Percentiles rank a stretch among this genome's conserved stretches.
Evolutionary conservation across 495 filamentous ascomycete species (phyloP).

Genomic region (Hypoxylon fuscum): DNA sequence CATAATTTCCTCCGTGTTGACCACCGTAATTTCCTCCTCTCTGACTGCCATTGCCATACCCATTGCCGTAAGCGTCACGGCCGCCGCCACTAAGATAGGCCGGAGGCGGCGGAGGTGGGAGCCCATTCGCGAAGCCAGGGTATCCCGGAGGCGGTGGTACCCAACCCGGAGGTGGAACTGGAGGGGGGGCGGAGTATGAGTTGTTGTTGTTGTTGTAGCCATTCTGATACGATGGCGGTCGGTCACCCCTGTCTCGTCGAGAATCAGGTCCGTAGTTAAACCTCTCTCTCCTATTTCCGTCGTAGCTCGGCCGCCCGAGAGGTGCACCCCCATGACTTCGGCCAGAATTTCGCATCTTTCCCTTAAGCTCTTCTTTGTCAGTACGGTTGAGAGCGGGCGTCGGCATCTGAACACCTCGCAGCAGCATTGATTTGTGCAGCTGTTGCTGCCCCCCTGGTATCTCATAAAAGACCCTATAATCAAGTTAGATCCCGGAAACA

Average conservation of each 20-base stretch:
- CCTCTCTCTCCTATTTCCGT: slow-evolving; percentile 44
- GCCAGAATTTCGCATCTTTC: slow-evolving; percentile 68
- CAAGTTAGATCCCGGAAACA: slow-evolving; percentile 45
- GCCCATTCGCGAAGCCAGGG: slow-evolving; percentile 53
- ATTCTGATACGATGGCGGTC: slow-evolving; percentile 37
- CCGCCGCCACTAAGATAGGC: slow-evolving; percentile 38
- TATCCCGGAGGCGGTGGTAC: slow-evolving; percentile 55
- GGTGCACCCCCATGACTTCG: slow-evolving; percentile 57
- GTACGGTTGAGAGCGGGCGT: slow-evolving; percentile 72
- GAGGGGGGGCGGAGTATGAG: slow-evolving; percentile 40
- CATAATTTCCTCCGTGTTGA: slow-evolving; percentile 29
- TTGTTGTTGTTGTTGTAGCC: slow-evolving; percentile 41
- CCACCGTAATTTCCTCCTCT: not conserved
- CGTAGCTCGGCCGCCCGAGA: slow-evolving; percentile 46
- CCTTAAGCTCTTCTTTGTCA: slow-evolving; percentile 76
- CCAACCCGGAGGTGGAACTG: slow-evolving; percentile 50
- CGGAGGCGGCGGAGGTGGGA: slow-evolving; percentile 58
- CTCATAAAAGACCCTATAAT: slow-evolving; percentile 77
- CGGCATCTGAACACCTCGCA: slow-evolving; percentile 80
- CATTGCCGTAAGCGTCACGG: slow-evolving; percentile 43
- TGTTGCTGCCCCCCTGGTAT: slow-evolving; percentile 74
- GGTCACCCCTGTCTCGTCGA: slow-evolving; percentile 32
- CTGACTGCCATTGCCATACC: slow-evolving; percentile 35
- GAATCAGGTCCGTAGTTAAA: slow-evolving; percentile 55
- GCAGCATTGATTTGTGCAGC: slow-evolving; percentile 93